Conservation (phyloP, 257 asterid species). For the Rubia yunnanensis region DNA sequence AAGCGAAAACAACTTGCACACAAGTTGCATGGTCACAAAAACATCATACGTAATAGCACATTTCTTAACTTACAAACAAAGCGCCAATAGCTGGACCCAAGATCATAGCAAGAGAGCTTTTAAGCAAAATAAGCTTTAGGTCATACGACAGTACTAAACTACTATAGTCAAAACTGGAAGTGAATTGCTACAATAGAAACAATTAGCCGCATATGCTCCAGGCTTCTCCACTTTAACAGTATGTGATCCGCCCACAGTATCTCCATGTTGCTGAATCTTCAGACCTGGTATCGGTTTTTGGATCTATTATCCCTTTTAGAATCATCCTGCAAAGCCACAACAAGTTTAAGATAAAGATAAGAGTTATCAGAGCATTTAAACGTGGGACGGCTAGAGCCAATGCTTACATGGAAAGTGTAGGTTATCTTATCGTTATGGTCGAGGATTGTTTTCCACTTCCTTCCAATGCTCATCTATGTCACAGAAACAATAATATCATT, state of each 20-base stretch:
- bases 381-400: neutral
- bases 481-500: slow-evolving; percentile 1
- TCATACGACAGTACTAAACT: neutral
- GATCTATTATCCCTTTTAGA: slow-evolving; percentile 61
- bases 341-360: neutral
- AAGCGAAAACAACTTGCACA: neutral
- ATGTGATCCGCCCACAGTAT: neutral
- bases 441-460: slow-evolving; percentile 86
- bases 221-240: neutral
- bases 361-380: neutral
- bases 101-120: neutral
- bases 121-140: neutral
- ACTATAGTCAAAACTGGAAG: slow-evolving; percentile 1
- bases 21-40: neutral
- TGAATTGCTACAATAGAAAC: slow-evolving; percentile 3
- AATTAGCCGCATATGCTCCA: neutral
- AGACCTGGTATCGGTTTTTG: slow-evolving; percentile 49
- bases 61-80: neutral
- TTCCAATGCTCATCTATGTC: slow-evolving; percentile 79
- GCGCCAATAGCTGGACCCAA: neutral
- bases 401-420: slow-evolving; percentile 61
- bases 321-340: slow-evolving; percentile 52
- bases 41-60: neutral
- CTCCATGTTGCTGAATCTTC: slow-evolving; percentile 9
- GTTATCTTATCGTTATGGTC: slow-evolving; percentile 56